Conservation (phyloP, 805 yeast genomes). For the Saccharomycopsis sp. region DNA sequence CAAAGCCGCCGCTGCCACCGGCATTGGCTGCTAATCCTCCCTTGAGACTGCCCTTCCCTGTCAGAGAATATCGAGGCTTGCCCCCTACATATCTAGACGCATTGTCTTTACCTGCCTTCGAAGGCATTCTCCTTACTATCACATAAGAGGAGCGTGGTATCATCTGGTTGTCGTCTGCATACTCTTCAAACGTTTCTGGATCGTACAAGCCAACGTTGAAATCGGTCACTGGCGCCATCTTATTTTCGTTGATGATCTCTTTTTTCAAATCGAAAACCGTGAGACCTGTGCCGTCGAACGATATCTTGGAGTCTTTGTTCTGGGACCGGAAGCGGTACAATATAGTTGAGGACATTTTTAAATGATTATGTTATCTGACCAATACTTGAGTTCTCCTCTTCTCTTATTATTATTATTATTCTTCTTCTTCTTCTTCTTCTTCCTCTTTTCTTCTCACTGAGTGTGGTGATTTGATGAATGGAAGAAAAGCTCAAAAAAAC, state of each 20-base stretch:
- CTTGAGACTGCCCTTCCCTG: constrained; percentile 2
- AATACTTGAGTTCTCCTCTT: no score
- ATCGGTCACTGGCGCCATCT: constrained; percentile 74
- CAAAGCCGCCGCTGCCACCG: constrained; percentile 48
- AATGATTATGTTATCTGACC: no score
- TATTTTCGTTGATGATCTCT: constrained; percentile 76
- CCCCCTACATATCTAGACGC: constrained; percentile 44
- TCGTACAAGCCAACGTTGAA: constrained; percentile 69
- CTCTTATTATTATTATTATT: no score
- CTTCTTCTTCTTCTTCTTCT: no score
- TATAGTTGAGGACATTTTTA: constrained; percentile 73
- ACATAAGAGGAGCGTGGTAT: constrained; percentile 84
- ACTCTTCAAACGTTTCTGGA: constrained; percentile 65
- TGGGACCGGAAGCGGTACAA: constrained; percentile 84
- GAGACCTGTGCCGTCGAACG: constrained; percentile 94
- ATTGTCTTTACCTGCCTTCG: constrained; percentile 38
- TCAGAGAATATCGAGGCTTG: constrained; percentile 18
- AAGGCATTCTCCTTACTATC: constrained; percentile 71
- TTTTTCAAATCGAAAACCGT: constrained; percentile 91
- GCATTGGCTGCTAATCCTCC: constrained; percentile 33
- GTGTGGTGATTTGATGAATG: no score
- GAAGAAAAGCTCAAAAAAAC: no score
- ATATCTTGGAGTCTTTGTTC: constrained; percentile 63
- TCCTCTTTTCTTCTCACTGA: no score
- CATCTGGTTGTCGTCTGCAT: constrained; percentile 83